Conservation (phyloP, 495 filamentous ascomycete genomes). For the Daldinia loculata region DNA sequence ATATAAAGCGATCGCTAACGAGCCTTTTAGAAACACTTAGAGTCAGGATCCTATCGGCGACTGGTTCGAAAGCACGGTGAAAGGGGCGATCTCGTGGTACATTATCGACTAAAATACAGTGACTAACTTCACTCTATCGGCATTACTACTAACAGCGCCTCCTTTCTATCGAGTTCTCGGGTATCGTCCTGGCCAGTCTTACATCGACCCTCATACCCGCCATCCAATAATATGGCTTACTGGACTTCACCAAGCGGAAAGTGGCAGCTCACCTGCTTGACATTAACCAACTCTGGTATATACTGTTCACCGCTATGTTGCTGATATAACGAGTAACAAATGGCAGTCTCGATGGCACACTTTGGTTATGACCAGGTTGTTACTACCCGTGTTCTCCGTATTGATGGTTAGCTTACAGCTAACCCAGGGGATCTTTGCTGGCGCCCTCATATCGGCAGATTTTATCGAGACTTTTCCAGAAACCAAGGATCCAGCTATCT, state of each 20-base stretch:
- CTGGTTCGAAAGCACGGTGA: background rate
- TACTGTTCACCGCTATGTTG: conserved; percentile 32
- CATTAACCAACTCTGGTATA: conserved; percentile 31
- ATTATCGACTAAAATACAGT: conserved; percentile 9
- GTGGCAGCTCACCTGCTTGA: conserved; percentile 37
- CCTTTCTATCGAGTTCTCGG: conserved; percentile 3
- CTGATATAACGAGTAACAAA: conserved; percentile 27
- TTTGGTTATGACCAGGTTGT: conserved; percentile 48
- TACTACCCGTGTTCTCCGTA: conserved; percentile 12
- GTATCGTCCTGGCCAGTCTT: conserved; percentile 11
- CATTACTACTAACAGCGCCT: background rate
- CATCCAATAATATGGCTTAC: conserved; percentile 23
- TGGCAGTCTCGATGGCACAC: conserved; percentile 45
- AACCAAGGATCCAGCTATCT: conserved; percentile 44
- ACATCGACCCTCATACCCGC: conserved; percentile 15
- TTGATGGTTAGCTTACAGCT: conserved; percentile 20
- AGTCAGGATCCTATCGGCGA: conserved; percentile 8
- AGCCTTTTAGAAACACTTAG: conserved; percentile 3
- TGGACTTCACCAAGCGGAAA: conserved; percentile 30
- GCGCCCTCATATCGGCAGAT: conserved; percentile 46
- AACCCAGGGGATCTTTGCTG: conserved; percentile 45
- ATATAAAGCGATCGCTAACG: conserved; percentile 30
- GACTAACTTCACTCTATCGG: conserved; percentile 9
- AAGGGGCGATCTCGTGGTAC: background rate
- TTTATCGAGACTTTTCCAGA: conserved; percentile 46